Conservation (phyloP, 1,139 yeast species). For the Geotrichum phurueaensis region DNA sequence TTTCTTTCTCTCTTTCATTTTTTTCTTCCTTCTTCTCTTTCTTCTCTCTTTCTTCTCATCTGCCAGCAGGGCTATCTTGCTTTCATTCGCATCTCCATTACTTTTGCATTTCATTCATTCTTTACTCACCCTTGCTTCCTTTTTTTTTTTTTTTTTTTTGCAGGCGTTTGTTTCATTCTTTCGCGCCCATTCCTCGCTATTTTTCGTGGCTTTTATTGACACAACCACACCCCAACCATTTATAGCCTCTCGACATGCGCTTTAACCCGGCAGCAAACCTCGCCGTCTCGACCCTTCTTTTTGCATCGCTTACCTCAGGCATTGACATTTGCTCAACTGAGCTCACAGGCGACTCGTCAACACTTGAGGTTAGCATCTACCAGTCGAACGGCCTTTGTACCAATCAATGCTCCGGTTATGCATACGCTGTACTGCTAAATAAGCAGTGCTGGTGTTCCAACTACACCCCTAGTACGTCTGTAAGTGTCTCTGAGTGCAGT, state of each 20-base stretch:
- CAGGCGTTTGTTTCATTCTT: not conserved
- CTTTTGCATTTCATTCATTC: not conserved
- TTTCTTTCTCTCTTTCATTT: not conserved
- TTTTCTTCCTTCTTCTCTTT: not conserved
- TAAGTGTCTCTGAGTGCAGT: conserved; percentile 39
- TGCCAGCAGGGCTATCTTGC: not conserved
- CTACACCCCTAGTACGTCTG: conserved; percentile 40
- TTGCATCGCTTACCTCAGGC: not conserved
- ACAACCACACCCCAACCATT: not conserved
- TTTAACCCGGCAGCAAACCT: not conserved
- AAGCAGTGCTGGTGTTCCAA: conserved; percentile 59
- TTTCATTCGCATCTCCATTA: not conserved
- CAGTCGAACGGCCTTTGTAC: conserved; percentile 55
- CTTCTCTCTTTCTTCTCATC: not conserved
- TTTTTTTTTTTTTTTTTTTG: not conserved
- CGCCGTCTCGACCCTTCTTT: not conserved
- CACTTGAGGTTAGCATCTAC: conserved; percentile 31
- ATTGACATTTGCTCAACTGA: conserved; percentile 42
- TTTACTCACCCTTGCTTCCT: not conserved
- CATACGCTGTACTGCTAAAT: conserved; percentile 51
- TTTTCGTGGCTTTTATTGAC: not conserved
- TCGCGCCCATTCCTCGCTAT: not conserved
- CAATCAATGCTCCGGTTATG: conserved; percentile 46
- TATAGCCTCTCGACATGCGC: not conserved
- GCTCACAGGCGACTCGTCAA: conserved; percentile 39